Evolutionary conservation across 345 rosid species (phyloP).

Genomic region (Odontarrhena argentea): DNA sequence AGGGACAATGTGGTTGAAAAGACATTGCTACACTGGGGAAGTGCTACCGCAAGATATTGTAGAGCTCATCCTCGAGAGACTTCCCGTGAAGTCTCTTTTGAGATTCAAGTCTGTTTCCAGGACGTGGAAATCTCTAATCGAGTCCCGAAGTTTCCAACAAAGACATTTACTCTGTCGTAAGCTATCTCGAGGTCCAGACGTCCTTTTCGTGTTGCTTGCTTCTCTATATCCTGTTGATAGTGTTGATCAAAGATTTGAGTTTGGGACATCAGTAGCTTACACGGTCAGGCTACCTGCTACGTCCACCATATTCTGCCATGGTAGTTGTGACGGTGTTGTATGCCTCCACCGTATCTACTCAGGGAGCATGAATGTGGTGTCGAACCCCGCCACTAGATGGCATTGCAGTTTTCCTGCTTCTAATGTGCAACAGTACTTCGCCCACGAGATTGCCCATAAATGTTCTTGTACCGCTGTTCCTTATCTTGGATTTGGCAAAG

Average conservation of each 20-base stretch:
- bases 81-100: background rate
- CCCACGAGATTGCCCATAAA: background rate
- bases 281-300: background rate
- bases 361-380: background rate
- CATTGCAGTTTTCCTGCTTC: background rate
- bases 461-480: background rate
- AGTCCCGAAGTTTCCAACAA: background rate
- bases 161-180: background rate
- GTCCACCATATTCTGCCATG: background rate
- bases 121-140: background rate
- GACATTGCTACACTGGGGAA: background rate
- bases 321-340: background rate
- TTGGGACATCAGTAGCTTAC: background rate
- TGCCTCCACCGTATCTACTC: background rate
- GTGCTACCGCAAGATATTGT: background rate
- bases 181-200: background rate
- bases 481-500: slow-evolving; percentile 25
- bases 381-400: background rate
- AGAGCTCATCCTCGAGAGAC: background rate
- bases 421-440: background rate
- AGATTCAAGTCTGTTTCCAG: background rate
- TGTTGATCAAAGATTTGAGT: background rate
- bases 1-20: too few species aligned
- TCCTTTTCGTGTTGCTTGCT: background rate
- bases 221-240: background rate